These are phyloP conservation scores for Centrapalus pauciflorus DNA, from an alignment of 129 eudicot genomes.

Conservation along the genomic window DNA sequence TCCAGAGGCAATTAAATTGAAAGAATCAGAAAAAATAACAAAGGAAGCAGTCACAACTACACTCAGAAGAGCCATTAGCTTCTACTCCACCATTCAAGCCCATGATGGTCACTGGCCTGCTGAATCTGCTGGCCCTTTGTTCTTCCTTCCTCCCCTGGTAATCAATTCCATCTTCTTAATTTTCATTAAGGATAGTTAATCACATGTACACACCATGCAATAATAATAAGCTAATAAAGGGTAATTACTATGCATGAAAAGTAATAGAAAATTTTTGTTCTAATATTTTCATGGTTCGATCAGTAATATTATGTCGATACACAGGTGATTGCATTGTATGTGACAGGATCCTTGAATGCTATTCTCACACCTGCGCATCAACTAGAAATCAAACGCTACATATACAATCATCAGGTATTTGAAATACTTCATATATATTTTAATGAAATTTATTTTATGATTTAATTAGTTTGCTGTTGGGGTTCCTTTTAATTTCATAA, in stretches of 20 bases:
- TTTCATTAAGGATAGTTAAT: neutral
- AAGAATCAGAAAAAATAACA: conserved; percentile 34
- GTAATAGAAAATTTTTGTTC: no score
- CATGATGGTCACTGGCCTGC: conserved; percentile 75
- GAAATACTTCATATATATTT: neutral
- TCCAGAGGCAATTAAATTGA: conserved; percentile 25
- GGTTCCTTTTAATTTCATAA: neutral
- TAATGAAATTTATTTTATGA: neutral
- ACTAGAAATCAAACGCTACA: conserved; percentile 52
- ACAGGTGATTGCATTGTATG: conserved; percentile 56
- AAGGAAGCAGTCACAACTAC: conserved; percentile 42
- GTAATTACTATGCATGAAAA: no score
- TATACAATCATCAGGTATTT: conserved; percentile 63
- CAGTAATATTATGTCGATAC: neutral
- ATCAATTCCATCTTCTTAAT: neutral
- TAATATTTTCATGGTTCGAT: neutral
- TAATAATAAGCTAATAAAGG: neutral
- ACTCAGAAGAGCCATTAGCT: conserved; percentile 42
- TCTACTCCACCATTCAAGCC: conserved; percentile 58
- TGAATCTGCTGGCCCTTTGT: conserved; percentile 69
- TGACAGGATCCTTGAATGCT: conserved; percentile 35
- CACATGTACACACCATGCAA: neutral
- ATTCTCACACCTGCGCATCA: conserved; percentile 45
- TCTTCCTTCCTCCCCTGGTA: conserved; percentile 60
- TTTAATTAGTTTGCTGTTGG: neutral